These are phyloP conservation scores for Solanum microdontum DNA, from an alignment of 257 asterid genomes.

Conservation along the genomic window DNA sequence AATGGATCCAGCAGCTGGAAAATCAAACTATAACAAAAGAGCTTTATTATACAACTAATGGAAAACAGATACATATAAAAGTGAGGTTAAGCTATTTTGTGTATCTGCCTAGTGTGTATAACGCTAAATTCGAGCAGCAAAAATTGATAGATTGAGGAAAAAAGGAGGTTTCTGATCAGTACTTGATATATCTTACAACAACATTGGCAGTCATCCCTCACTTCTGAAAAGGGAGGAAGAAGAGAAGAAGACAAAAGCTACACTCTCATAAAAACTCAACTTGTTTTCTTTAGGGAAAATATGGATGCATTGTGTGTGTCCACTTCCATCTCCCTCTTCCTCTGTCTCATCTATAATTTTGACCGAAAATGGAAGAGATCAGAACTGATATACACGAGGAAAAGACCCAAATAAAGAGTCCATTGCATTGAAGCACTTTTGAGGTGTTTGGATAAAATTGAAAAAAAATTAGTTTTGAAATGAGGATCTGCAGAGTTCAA, in stretches of 20 bases:
- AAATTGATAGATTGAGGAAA: neutral
- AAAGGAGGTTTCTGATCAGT: neutral
- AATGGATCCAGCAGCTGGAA: neutral
- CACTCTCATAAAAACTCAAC: neutral
- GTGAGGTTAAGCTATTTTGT: neutral
- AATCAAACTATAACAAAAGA: neutral
- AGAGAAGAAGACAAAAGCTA: no score
- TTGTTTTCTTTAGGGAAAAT: neutral
- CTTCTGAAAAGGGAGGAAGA: neutral
- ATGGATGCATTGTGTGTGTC: neutral
- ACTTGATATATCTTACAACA: neutral
- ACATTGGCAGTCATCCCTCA: neutral
- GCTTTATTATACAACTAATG: neutral
- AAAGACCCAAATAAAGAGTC: no score
- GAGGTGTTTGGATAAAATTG: no score
- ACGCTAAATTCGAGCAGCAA: no score
- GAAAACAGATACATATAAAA: neutral
- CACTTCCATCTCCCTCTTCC: no score
- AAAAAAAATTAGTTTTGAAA: no score
- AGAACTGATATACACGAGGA: no score
- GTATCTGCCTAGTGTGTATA: neutral
- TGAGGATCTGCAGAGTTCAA: no score
- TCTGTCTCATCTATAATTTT: no score
- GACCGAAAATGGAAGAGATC: no score
- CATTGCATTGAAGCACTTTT: no score